Conservation (phyloP, 768 basidiomycete genomes). For the Crepidotus variabilis region DNA sequence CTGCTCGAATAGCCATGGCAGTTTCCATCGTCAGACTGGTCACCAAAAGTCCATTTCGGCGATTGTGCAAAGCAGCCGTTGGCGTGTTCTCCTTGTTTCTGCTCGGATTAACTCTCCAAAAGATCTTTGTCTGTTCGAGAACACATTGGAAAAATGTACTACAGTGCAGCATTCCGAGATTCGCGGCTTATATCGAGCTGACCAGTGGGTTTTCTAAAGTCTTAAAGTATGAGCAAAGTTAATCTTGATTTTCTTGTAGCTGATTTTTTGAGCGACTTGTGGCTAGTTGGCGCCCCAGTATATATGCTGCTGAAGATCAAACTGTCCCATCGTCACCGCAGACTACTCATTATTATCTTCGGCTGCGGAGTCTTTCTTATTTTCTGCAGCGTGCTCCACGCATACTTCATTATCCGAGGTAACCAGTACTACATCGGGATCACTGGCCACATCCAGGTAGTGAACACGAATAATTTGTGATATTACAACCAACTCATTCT, state of each 20-base stretch:
- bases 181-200: constrained; percentile 3
- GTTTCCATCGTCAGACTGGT: constrained; percentile 5
- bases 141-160: neutral
- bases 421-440: neutral
- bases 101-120: constrained; percentile 1
- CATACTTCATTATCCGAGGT: constrained; percentile 1
- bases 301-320: constrained; percentile 2
- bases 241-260: neutral
- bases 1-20: constrained; percentile 2
- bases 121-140: constrained; percentile 3
- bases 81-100: neutral
- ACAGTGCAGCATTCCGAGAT: neutral
- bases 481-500: neutral
- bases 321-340: neutral
- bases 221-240: neutral
- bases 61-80: neutral
- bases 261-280: constrained; percentile 1
- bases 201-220: neutral
- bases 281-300: constrained; percentile 2
- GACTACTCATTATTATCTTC: constrained; percentile 1
- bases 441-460: neutral
- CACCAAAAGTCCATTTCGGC: neutral
- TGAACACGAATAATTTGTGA: neutral
- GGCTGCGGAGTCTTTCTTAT: constrained; percentile 2
- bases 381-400: neutral